phyloP scores from a whole-genome alignment of 208 protist genomes.

The Borovskyia barvae region DNA sequence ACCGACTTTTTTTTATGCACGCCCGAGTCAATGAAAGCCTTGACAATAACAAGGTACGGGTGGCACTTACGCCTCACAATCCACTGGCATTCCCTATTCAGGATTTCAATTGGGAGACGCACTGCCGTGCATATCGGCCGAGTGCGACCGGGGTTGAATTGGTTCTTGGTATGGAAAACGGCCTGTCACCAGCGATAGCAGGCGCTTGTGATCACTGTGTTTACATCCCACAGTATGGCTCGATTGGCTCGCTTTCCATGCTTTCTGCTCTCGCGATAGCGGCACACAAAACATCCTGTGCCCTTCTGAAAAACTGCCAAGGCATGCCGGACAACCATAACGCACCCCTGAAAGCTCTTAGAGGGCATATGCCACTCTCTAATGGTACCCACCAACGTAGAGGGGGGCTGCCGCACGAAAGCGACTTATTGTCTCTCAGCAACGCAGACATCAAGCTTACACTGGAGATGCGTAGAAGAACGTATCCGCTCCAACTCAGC shows the following conservation, averaged over 20 bases:
- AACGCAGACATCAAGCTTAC: constrained; percentile 44
- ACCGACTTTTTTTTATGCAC: constrained; percentile 78
- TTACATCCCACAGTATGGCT: constrained; percentile 87
- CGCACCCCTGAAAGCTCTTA: background rate
- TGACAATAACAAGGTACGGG: constrained; percentile 14
- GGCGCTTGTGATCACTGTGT: constrained; percentile 47
- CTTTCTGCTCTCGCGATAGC: constrained; percentile 75
- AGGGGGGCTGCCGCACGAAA: constrained; percentile 46
- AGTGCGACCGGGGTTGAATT: constrained; percentile 38
- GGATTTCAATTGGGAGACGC: constrained; percentile 33
- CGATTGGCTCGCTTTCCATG: constrained; percentile 84
- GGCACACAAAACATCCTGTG: constrained; percentile 30
- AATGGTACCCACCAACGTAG: constrained; percentile 10
- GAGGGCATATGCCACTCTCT: constrained; percentile 67
- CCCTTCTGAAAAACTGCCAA: background rate
- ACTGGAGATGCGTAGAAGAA: constrained; percentile 24
- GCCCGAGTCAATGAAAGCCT: constrained; percentile 26
- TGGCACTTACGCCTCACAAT: constrained; percentile 72
- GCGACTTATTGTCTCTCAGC: constrained; percentile 31
- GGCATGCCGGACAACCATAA: background rate
- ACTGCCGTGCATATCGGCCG: background rate
- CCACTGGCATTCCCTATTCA: constrained; percentile 48
- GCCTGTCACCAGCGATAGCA: constrained; percentile 37
- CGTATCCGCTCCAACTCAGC: constrained; percentile 54
- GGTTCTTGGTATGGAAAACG: constrained; percentile 87